A percentile compares a stretch with the other conserved stretches of the same genome.
Evolutionary conservation across 2,329 filamentous ascomycete genomes (phyloP).

Genomic region (Cadophora gregata): DNA sequence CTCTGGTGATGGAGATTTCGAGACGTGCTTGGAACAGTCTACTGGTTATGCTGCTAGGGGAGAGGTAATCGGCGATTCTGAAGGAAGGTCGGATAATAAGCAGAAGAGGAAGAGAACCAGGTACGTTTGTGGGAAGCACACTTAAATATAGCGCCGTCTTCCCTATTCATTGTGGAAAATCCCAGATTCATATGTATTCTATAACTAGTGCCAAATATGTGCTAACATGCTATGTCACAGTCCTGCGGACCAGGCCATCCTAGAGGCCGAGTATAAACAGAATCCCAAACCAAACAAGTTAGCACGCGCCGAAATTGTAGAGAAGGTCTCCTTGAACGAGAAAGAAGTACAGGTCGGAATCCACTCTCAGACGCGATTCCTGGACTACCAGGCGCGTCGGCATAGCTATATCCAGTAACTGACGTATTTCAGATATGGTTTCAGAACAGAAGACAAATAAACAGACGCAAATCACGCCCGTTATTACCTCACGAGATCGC

Average conservation of each 20-base stretch:
- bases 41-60: constrained; percentile 33
- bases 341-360: constrained; percentile 90
- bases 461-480: constrained; percentile 85
- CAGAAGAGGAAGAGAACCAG: constrained; percentile 66
- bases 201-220: neutral
- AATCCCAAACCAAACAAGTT: constrained; percentile 94
- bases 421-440: constrained; percentile 83
- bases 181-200: neutral
- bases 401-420: constrained; percentile 23
- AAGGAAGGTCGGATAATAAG: constrained; percentile 46
- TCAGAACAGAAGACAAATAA: constrained; percentile 92
- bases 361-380: constrained; percentile 13
- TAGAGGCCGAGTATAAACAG: constrained; percentile 82
- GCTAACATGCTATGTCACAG: constrained; percentile 52
- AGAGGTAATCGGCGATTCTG: constrained; percentile 34
- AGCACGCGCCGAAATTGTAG: constrained; percentile 82
- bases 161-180: no score
- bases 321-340: constrained; percentile 81
- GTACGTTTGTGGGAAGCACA: constrained; percentile 51
- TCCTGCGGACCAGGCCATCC: constrained; percentile 84
- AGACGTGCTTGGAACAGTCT: constrained; percentile 33
- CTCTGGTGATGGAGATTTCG: constrained; percentile 33
- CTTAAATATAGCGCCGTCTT: neutral
- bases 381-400: constrained; percentile 27
- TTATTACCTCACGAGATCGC: constrained; percentile 79